phyloP scores from a whole-genome alignment of 2,329 filamentous ascomycete genomes.

The Hypocreales sp. region DNA sequence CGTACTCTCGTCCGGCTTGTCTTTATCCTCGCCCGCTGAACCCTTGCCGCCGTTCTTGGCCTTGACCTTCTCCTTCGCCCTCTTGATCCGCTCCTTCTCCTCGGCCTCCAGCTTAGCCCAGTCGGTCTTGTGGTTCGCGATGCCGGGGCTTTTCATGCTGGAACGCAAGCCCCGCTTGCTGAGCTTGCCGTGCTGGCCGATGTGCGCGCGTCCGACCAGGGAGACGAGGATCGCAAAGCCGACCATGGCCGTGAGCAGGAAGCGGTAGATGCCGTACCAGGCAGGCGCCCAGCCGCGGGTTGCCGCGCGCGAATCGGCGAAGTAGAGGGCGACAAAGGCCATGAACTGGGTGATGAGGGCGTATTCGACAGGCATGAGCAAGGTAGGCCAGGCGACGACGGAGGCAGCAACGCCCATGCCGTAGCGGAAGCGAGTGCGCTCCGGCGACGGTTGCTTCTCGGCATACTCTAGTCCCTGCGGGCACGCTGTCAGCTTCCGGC shows the following conservation, averaged over 20 bases:
- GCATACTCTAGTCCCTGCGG: slow-evolving; percentile 71
- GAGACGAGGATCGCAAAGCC: slow-evolving; percentile 68
- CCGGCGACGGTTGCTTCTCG: slow-evolving; percentile 40
- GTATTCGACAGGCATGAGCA: slow-evolving; percentile 70
- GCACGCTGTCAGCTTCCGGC: too few relatives aligned
- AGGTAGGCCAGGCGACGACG: slow-evolving; percentile 76
- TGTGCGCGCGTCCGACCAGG: slow-evolving; percentile 68
- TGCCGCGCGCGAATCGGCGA: slow-evolving; percentile 61
- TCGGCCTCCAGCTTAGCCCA: slow-evolving; percentile 29
- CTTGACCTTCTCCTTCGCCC: slow-evolving; percentile 17
- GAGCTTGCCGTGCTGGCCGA: slow-evolving; percentile 24
- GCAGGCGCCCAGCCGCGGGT: slow-evolving; percentile 61
- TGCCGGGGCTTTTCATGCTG: slow-evolving; percentile 19
- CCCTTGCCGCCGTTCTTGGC: slow-evolving; percentile 10
- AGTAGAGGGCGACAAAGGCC: slow-evolving; percentile 75
- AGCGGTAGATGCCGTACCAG: slow-evolving; percentile 85
- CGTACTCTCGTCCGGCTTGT: slow-evolving; percentile 5
- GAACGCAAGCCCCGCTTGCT: slow-evolving; percentile 20
- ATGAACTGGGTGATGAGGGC: slow-evolving; percentile 76
- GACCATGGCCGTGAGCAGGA: slow-evolving; percentile 81
- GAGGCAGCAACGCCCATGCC: slow-evolving; percentile 69
- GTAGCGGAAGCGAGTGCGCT: slow-evolving; percentile 65
- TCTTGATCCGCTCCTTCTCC: slow-evolving; percentile 21
- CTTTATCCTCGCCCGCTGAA: slow-evolving; percentile 10
- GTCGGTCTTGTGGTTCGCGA: slow-evolving; percentile 21